Evolutionary conservation across 1,139 yeast species (phyloP).

Genomic region (Saccharomyces hybrid): DNA sequence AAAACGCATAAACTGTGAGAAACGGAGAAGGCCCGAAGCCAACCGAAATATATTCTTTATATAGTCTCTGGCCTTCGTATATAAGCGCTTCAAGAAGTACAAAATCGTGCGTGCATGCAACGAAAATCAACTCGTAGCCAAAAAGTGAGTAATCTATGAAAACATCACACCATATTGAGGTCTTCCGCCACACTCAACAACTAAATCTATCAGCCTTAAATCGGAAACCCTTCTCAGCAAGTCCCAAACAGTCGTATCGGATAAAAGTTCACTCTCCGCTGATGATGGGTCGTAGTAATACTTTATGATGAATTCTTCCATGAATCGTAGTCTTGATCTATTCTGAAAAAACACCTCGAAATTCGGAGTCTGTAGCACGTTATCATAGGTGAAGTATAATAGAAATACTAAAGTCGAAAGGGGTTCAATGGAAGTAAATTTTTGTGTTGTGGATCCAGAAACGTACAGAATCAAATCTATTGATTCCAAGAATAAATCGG

Average conservation of each 20-base stretch:
- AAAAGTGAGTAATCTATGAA: neutral
- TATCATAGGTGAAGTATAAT: conserved; percentile 5
- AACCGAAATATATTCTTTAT: neutral
- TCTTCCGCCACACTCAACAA: conserved; percentile 17
- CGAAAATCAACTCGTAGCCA: neutral
- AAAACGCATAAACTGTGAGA: neutral
- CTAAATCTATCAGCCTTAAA: conserved; percentile 13
- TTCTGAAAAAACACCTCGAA: neutral
- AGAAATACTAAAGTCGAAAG: conserved; percentile 4
- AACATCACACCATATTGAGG: conserved; percentile 14
- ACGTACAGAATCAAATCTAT: neutral
- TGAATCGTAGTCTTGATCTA: neutral
- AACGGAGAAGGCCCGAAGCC: neutral
- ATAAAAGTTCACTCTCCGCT: conserved; percentile 10
- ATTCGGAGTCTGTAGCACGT: conserved; percentile 4
- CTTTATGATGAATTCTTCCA: neutral
- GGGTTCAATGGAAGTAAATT: neutral
- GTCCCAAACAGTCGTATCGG: conserved; percentile 21
- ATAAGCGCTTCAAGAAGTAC: neutral
- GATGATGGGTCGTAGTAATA: conserved; percentile 5
- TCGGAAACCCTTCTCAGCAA: conserved; percentile 13
- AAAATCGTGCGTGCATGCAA: neutral
- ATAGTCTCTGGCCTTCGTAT: neutral
- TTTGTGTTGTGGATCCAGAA: neutral
- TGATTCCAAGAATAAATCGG: neutral